phyloP scores from a whole-genome alignment of 495 filamentous ascomycete genomes.

The Hyaloscypha bicolor region DNA sequence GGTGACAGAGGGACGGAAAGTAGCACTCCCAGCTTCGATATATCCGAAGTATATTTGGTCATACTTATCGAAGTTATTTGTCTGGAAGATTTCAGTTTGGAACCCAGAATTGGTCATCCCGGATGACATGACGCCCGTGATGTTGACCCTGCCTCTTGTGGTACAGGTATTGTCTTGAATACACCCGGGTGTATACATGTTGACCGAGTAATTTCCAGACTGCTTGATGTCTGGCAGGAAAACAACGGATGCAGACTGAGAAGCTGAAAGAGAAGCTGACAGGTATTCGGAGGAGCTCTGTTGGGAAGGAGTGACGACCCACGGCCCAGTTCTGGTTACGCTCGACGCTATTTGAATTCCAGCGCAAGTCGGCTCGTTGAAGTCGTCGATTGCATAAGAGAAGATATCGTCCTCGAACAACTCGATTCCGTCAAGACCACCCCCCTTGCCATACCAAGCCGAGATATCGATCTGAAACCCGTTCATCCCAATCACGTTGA shows the following conservation, averaged over 20 bases:
- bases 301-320: conserved; percentile 63
- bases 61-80: conserved; percentile 92
- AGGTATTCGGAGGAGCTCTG: conserved; percentile 75
- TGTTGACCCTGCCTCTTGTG: conserved; percentile 74
- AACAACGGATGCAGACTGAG: conserved; percentile 63
- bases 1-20: conserved; percentile 82
- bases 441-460: conserved; percentile 83
- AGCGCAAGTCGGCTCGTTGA: conserved; percentile 86
- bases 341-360: conserved; percentile 63
- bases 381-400: conserved; percentile 79
- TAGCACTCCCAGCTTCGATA: conserved; percentile 72
- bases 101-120: conserved; percentile 40
- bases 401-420: conserved; percentile 88
- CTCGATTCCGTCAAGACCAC: conserved; percentile 85
- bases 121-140: conserved; percentile 70
- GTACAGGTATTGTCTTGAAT: conserved; percentile 73
- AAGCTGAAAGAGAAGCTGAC: conserved; percentile 58
- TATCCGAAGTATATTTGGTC: conserved; percentile 84
- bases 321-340: conserved; percentile 71
- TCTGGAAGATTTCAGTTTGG: conserved; percentile 65
- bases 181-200: conserved; percentile 91
- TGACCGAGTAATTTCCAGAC: conserved; percentile 86
- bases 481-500: conserved; percentile 86
- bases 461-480: conserved; percentile 85
- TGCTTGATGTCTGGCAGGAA: conserved; percentile 87